Conservation (phyloP, 2,329 filamentous ascomycete species). For the Cladobotryum mycophilum region DNA sequence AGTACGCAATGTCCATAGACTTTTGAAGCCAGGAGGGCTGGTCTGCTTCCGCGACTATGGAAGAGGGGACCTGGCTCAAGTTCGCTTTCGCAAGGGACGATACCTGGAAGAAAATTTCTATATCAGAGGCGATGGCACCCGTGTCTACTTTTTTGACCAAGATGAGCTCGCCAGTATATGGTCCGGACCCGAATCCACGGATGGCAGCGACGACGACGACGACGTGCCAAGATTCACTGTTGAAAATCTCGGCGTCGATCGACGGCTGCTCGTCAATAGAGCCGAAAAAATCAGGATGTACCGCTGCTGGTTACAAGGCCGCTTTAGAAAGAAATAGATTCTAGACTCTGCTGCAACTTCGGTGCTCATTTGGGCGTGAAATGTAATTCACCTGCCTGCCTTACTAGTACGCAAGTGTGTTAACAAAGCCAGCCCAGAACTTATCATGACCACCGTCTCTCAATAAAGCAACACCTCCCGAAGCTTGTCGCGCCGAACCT, state of each 20-base stretch:
- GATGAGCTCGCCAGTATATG: conserved; percentile 78
- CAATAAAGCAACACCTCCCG: conserved; percentile 38
- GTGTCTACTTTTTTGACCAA: conserved; percentile 95
- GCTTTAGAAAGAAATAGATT: conserved; percentile 62
- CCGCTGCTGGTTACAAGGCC: conserved; percentile 88
- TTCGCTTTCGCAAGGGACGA: conserved; percentile 90
- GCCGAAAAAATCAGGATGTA: conserved; percentile 95
- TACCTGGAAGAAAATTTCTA: conserved; percentile 98
- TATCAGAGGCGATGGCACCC: conserved; percentile 86
- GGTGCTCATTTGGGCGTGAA: not conserved
- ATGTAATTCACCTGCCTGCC: too few relatives aligned
- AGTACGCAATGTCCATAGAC: conserved; percentile 69
- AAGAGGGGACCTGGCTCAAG: conserved; percentile 89
- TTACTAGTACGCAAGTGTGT: too few relatives aligned
- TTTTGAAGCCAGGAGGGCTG: conserved; percentile 87
- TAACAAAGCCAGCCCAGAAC: too few relatives aligned
- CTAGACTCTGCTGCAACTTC: not conserved
- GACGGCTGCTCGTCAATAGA: conserved; percentile 85
- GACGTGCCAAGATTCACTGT: conserved; percentile 55
- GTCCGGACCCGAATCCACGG: conserved; percentile 38
- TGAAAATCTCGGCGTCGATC: conserved; percentile 74
- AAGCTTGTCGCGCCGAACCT: conserved; percentile 35
- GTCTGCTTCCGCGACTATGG: conserved; percentile 97
- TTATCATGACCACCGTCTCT: conserved; percentile 3
- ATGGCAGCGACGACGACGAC: conserved; percentile 19